These are phyloP conservation scores for Pinus taeda DNA, from an alignment of 75 land plant genomes.

Conservation along the genomic window DNA sequence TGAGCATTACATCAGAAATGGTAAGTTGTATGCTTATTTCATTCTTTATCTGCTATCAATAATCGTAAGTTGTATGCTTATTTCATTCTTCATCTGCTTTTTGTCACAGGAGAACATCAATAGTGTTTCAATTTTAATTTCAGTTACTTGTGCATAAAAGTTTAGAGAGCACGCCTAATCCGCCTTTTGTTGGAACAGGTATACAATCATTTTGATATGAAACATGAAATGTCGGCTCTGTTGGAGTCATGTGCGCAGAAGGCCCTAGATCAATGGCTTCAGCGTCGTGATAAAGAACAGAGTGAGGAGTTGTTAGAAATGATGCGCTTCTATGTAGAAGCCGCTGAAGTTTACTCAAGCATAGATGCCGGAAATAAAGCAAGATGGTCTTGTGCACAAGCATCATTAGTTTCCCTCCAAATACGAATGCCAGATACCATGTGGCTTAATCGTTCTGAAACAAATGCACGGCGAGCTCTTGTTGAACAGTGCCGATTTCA, in stretches of 20 bases:
- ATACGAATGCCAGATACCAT: constrained; percentile 82
- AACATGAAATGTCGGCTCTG: constrained; percentile 85
- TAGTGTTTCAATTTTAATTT: no score
- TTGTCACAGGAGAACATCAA: no score
- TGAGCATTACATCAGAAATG: no score
- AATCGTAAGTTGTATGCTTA: no score
- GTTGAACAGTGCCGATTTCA: constrained; percentile 93
- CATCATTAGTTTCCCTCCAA: constrained; percentile 89
- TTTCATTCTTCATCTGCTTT: no score
- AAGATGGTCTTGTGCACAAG: constrained; percentile 79
- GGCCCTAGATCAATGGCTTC: constrained; percentile 50
- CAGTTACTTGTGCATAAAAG: not conserved
- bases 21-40: no score
- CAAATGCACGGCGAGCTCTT: constrained; percentile 76
- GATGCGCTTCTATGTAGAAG: constrained; percentile 86
- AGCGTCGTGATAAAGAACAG: constrained; percentile 53
- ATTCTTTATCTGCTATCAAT: no score
- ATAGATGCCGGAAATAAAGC: constrained; percentile 92
- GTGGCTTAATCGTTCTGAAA: constrained; percentile 80
- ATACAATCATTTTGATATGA: constrained; percentile 92
- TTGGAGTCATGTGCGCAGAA: constrained; percentile 68
- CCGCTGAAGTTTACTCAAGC: constrained; percentile 84
- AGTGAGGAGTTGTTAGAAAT: constrained; percentile 79
- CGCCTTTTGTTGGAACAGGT: constrained; percentile 45
- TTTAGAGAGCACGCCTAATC: not conserved